Conservation (phyloP, 129 eudicot species). For the Pittosporum tobira region DNA sequence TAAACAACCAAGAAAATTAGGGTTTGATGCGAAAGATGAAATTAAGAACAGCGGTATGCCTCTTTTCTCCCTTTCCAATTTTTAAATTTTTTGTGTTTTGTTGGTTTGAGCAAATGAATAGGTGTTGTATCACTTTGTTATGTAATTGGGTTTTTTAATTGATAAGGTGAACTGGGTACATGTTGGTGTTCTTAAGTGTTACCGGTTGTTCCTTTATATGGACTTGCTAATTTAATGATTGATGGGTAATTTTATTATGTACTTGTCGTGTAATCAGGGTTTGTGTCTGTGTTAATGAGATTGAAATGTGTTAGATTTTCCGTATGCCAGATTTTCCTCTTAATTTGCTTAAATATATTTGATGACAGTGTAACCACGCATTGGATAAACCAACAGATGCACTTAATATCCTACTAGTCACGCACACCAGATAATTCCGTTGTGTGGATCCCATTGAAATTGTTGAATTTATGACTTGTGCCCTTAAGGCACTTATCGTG, state of each 20-base stretch:
- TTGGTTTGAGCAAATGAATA: neutral
- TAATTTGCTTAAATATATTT: neutral
- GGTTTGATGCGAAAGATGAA: conserved; percentile 48
- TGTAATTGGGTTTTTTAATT: conserved; percentile 15
- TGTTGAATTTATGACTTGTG: no score
- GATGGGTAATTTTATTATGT: neutral
- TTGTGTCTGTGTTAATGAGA: neutral
- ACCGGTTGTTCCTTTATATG: neutral
- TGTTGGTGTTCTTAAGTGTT: neutral
- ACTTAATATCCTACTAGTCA: no score
- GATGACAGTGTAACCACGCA: no score
- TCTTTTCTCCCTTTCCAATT: neutral
- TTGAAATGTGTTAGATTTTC: neutral
- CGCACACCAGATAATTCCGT: no score
- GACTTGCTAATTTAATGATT: no score
- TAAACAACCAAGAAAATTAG: conserved; percentile 16
- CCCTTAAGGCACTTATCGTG: no score
- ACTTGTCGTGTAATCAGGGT: conserved; percentile 7
- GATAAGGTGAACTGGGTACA: neutral
- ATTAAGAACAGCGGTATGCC: conserved; percentile 49
- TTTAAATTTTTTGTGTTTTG: neutral
- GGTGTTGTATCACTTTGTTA: neutral
- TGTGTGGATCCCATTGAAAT: no score
- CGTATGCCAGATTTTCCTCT: neutral
- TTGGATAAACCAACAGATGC: no score